Evolutionary conservation across 345 rosid genomes (phyloP).

Genomic region (Rhodamnia rubescens): DNA sequence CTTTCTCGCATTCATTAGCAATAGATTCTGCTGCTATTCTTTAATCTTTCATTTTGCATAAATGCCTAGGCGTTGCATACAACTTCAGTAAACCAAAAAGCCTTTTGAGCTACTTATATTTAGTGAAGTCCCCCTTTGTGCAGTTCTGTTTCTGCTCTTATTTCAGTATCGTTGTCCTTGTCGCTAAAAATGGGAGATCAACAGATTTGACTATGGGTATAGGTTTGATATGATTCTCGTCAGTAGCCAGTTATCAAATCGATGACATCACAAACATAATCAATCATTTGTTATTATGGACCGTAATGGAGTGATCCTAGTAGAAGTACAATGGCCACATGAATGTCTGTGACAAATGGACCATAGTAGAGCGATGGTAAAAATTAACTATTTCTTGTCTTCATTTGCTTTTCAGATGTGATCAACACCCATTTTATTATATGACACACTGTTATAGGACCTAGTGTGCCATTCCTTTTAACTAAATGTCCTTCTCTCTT

Average conservation of each 20-base stretch:
- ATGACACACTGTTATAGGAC: not conserved
- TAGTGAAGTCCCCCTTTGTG: not conserved
- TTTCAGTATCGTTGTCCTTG: not conserved
- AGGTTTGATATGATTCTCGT: not conserved
- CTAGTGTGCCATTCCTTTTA: not conserved
- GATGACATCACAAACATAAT: not conserved
- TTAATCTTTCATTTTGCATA: not conserved
- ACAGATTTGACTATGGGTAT: not conserved
- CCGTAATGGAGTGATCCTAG: not conserved
- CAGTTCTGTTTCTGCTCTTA: not conserved
- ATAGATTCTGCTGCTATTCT: not conserved
- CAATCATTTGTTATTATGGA: not conserved
- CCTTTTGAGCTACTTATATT: not conserved
- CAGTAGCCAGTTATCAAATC: not conserved
- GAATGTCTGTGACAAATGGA: not conserved
- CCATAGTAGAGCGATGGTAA: not conserved
- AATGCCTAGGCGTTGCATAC: not conserved
- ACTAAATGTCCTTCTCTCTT: slow-evolving; percentile 10
- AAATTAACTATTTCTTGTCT: not conserved
- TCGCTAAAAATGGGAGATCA: not conserved
- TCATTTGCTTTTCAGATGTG: not conserved
- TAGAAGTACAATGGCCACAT: not conserved
- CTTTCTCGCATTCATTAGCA: not conserved
- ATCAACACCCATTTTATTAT: not conserved
- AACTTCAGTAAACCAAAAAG: not conserved